Base-by-base conservation (phyloP, 495 filamentous ascomycete species). In the Filosporella fistucella region DNA sequence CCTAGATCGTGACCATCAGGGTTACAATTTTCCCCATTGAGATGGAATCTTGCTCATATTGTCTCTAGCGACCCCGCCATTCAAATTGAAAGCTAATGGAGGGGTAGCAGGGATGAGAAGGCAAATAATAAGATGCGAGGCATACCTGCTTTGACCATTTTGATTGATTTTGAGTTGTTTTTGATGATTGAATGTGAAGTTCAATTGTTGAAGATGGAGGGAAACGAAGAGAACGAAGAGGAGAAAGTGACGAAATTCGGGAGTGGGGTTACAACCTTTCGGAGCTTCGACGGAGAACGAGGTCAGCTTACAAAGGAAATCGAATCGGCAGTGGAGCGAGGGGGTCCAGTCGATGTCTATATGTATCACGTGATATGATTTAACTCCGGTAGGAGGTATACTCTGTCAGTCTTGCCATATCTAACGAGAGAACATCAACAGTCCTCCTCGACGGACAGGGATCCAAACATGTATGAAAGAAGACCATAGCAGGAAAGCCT, bases 101-200 rank as follows among this genome's bases (percentile, higher is more conserved):
- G 47, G 24, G 40, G 33, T 32, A 32, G 32, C n/a, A 30, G 30
- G 35, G 47, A 20, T 26, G 3, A 16, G 1, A n/a, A 9, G 33
- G 17, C 25, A 20, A 14, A 16, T 24, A 25, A 18, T 39, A 6
- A 43, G 6, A 37, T 32, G 25, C 26, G 21, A 22, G 52, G 81
- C 89, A 65, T 78, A 95, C 89, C 89, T 75, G 89, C 89, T 78
- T 93, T 95, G 73, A 93, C 89, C 89, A 95, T 95, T 79, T 77
- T 91, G 82, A 75, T 64, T 64, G 66, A 64, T 62, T 51, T 65
- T 43, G 45, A 28, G 49, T 52, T 60, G 40, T 52, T 60, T 34
- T 37, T 10, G 4, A 18, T 47, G 35, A 25, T 22, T 37, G 34
- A 51, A 54, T 57, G 56, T 47, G 57, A 17, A 60, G 44, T 20